A percentile compares a stretch with the other conserved stretches of the same genome.
Conservation (phyloP, 768 basidiomycete genomes). For the Collybiopsis luxurians region DNA sequence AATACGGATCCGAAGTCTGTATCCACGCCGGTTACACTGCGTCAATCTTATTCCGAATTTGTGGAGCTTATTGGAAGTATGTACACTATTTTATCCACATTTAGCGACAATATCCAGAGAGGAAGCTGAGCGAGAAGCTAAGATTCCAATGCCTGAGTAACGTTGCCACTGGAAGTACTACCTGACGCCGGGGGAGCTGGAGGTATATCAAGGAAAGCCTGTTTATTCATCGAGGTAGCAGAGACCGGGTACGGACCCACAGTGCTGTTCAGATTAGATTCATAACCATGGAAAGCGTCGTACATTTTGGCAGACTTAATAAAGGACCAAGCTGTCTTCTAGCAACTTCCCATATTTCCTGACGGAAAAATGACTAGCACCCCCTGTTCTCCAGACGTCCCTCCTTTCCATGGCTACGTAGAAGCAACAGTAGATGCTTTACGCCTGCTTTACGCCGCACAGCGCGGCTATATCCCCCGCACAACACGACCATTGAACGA, state of each 20-base stretch:
- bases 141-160: conserved; percentile 40
- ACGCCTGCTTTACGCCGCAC: conserved; percentile 78
- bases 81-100: too few species aligned
- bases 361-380: conserved; percentile 43
- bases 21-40: too few species aligned
- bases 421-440: conserved; percentile 81
- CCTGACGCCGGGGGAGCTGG: conserved; percentile 38
- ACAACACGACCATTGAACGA: conserved; percentile 85
- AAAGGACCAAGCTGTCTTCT: conserved; percentile 25
- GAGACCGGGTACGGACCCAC: background rate
- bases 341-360: conserved; percentile 11
- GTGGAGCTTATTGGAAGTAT: too few species aligned
- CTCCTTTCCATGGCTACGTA: conserved; percentile 76
- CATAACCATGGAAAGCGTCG: conserved; percentile 36
- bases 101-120: too few species aligned
- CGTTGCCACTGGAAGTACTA: conserved; percentile 39
- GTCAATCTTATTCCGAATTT: too few species aligned
- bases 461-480: conserved; percentile 74
- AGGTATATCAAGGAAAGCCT: too few species aligned
- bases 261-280: conserved; percentile 26
- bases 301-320: conserved; percentile 32
- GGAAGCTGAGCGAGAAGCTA: too few species aligned
- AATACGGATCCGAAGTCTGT: too few species aligned
- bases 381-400: conserved; percentile 43
- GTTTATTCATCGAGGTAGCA: conserved; percentile 13